These are phyloP conservation scores for Phytopythium boreale DNA, from an alignment of 352 stramenopile species.

Conservation along the genomic window DNA sequence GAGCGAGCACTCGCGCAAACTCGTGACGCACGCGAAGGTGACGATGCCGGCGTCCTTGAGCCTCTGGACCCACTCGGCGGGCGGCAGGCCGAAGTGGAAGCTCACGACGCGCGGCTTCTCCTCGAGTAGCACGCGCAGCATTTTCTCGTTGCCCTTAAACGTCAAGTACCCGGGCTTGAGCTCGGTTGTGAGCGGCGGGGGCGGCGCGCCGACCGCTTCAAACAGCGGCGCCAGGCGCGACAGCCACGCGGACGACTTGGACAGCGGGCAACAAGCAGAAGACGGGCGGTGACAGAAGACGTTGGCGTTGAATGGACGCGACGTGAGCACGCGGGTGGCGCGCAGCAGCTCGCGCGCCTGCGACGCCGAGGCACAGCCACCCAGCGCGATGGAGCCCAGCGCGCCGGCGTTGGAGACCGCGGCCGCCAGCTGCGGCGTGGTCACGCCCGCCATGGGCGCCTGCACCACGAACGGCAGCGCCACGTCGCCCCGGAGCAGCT, in stretches of 20 bases:
- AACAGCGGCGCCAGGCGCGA: constrained; percentile 35
- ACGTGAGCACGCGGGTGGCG: constrained; percentile 23
- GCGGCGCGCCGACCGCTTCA: constrained; percentile 21
- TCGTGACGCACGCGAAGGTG: constrained; percentile 45
- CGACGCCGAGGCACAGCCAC: constrained; percentile 17
- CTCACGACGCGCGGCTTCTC: constrained; percentile 54
- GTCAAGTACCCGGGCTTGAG: constrained; percentile 18
- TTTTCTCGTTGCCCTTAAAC: constrained; percentile 30
- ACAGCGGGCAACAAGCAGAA: constrained; percentile 8
- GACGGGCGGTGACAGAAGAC: constrained; percentile 49
- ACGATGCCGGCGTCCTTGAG: constrained; percentile 39
- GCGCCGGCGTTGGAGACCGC: constrained; percentile 37
- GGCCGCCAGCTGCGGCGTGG: constrained; percentile 19
- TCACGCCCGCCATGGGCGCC: constrained; percentile 3
- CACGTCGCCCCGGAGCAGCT: constrained; percentile 4
- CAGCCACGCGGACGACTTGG: constrained; percentile 24
- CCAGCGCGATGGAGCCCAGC: constrained; percentile 50
- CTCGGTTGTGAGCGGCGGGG: neutral
- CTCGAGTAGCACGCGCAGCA: constrained; percentile 37
- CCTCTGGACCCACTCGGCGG: constrained; percentile 17
- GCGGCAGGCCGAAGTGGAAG: constrained; percentile 62
- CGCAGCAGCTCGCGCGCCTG: constrained; percentile 31
- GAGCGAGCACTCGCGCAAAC: constrained; percentile 27
- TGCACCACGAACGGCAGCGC: constrained; percentile 4
- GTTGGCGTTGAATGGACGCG: constrained; percentile 51